These are phyloP conservation scores for Talaromyces adpressus DNA, from an alignment of 495 filamentous ascomycete genomes.

Conservation along the genomic window DNA sequence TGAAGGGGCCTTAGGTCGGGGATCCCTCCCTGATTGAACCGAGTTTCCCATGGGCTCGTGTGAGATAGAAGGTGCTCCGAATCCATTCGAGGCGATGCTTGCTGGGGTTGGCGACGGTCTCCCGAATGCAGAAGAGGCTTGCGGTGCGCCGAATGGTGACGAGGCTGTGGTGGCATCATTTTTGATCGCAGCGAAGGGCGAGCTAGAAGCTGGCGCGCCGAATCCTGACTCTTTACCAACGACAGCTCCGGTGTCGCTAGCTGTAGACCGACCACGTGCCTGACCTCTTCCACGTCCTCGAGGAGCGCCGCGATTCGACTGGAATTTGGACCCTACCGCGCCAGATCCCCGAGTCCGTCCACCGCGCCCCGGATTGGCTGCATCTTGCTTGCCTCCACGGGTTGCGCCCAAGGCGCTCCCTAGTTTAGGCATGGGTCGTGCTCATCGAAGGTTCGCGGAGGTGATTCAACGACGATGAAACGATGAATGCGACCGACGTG, in stretches of 20 bases:
- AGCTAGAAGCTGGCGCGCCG: constrained; percentile 9
- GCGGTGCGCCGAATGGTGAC: constrained; percentile 14
- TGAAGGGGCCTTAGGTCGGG: constrained; percentile 5
- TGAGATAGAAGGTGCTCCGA: constrained; percentile 11
- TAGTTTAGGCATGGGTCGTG: constrained; percentile 9
- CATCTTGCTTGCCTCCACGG: constrained; percentile 6
- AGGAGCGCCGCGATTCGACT: neutral
- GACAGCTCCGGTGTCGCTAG: neutral
- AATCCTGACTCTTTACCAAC: neutral
- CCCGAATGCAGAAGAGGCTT: constrained; percentile 9
- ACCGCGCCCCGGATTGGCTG: neutral
- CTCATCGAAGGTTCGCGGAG: constrained; percentile 2
- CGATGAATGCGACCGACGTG: neutral
- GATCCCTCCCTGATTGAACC: constrained; percentile 13
- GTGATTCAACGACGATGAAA: neutral
- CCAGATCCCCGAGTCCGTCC: neutral
- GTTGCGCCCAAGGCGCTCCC: constrained; percentile 11
- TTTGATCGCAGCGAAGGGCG: constrained; percentile 27
- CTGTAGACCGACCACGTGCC: neutral
- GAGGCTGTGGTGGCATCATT: constrained; percentile 14
- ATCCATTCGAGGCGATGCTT: constrained; percentile 5
- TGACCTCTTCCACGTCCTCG: constrained; percentile 5
- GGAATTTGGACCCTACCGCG: neutral
- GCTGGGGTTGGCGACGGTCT: constrained; percentile 1
- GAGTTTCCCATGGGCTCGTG: constrained; percentile 7